Base-by-base conservation (phyloP, 129 eudicot species). In the Apium graveolens region DNA sequence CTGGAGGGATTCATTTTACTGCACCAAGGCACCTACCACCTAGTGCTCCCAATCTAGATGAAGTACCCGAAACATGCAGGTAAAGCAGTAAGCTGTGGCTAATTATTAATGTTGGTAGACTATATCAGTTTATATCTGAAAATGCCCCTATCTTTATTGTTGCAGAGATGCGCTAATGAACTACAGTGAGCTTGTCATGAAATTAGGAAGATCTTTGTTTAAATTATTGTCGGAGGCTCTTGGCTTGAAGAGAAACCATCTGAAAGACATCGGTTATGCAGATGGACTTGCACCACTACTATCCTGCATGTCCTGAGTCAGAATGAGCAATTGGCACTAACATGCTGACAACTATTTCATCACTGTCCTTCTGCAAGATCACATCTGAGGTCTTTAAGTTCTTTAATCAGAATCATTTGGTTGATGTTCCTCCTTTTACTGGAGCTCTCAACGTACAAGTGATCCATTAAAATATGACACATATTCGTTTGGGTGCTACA, bases 1-100 rank as follows among this genome's bases (percentile, higher is more conserved):
- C 78, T 86, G 90, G 90, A 81, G 90, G 82, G 90, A 86, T 35
- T 70, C 81, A n/a, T 16, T 86, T 32, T 41, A 32, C 45, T 81
- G 84, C 45, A 37, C 41, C 12, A 81, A n/a, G n/a, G n/a, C n/a
- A n/a, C n/a, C n/a, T 83, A 81, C 73, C 81, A 21, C 85, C 87
- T 16, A 5, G 63, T 26, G 32, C 76, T 38, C 87, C 87, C 2
- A 21, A 63, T 2, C 81, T 79, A 45, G 81, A 81, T 7, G 81
- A 86, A 60, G 57, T 86, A 77, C 87, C 87, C 9, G 5, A 73
- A 0, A 72, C 70, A 3, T 86, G 89, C 81, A 81, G 86, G 89
- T 83, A 77, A 11, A 16, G n/a, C n/a, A n/a, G 37, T 35, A 35
- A 3, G 37, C 41, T 45, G 49, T 38, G 12, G 17, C 49, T 45